Conservation (phyloP, 371 early-diverging fungal species). For the Mucor mucedo region DNA sequence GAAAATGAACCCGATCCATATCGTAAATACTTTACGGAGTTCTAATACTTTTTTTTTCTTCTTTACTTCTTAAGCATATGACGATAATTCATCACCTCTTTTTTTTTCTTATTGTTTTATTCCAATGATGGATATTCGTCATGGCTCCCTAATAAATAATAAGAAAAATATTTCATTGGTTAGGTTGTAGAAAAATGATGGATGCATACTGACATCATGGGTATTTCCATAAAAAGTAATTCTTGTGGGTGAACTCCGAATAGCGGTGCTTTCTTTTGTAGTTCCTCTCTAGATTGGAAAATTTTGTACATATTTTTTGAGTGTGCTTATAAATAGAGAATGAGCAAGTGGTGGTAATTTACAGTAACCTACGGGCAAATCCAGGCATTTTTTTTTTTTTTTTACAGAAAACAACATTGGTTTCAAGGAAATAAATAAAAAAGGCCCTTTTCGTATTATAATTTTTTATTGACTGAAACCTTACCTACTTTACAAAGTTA, state of each 20-base stretch:
- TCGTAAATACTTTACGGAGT: conserved; percentile 36
- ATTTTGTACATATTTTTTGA: too few species aligned
- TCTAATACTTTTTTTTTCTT: conserved; percentile 9
- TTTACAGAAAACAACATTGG: too few species aligned
- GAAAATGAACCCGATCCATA: conserved; percentile 31
- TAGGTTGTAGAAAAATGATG: conserved; percentile 1
- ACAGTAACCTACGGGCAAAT: too few species aligned
- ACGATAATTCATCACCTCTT: background rate
- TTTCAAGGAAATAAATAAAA: too few species aligned
- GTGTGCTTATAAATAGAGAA: too few species aligned
- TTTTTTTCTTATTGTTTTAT: background rate
- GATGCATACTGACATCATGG: conserved; percentile 7
- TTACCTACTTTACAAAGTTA: too few species aligned
- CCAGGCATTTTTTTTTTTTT: too few species aligned
- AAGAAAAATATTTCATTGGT: background rate
- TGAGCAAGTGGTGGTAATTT: too few species aligned
- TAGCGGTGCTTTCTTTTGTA: too few species aligned
- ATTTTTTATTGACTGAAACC: too few species aligned
- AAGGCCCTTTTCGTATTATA: too few species aligned
- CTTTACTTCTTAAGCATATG: background rate
- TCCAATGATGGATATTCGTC: background rate
- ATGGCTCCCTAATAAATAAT: background rate
- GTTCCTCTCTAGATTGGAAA: too few species aligned
- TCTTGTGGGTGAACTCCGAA: conserved; percentile 3
- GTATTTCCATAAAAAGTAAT: background rate